Evolutionary conservation across 805 yeast genomes (phyloP), one percentile per base, ranked within the genome.

Genomic region (Jamesozyma jinghongensis): DNA sequence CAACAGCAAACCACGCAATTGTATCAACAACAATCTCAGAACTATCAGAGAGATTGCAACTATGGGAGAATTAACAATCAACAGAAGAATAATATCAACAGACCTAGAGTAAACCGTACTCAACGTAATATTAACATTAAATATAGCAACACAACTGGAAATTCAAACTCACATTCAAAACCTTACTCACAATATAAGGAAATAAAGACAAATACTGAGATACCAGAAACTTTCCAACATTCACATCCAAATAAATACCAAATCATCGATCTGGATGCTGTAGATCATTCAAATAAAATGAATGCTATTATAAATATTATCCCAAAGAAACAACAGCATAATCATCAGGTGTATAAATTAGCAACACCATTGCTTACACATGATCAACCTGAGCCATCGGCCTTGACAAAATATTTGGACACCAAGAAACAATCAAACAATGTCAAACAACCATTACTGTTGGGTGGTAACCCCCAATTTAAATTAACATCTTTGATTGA

Each of bases 271-370:
- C 40, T 50, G 8, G 38, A 42, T 30, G 31, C 32, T 25, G 28
- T 37, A 13, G 40, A 40, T 13, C 31, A 34, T 12, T 36, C 34
- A 19, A 45, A 45, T 8, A 52, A 41, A 19, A 32, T 44, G 17
- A 48, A 41, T 27, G 49, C 52, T 2, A 40, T 47, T 13, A 50
- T 52, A 16, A 43, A 45, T 20, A 46, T 38, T 10, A 19, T 44
- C 10, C 34, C 48, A 16, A 47, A 39, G 28, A 34, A 31, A 11
- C 12, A 36, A n/a, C 32, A 22, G 5, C 18, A 35, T 3, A 12
- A 36, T 18, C 42, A 40, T 13, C 45, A 36, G 19, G 35, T 37
- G 3, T 50, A 45, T 40, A 50, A 47, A 38, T 34, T 50, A n/a
- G 19, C 41, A 5, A 39, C 37, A 13, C 51, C 54, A 1, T 19